Conservation (phyloP, 768 basidiomycete genomes). For the Podaxis sp. region DNA sequence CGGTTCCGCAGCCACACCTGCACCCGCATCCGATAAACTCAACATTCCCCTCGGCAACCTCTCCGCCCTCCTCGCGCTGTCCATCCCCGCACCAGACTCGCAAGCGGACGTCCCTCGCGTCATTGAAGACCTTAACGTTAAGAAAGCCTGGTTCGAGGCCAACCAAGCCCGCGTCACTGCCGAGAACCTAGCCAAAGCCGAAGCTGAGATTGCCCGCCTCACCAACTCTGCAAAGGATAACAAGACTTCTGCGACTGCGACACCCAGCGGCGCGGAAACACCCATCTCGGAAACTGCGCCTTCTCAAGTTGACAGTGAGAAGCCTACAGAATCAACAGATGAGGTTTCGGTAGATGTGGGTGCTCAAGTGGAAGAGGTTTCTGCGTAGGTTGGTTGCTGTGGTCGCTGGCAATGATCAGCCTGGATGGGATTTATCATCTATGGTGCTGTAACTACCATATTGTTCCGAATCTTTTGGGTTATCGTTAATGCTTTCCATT, state of each 20-base stretch:
- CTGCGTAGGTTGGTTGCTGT: background rate
- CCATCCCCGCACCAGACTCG: slow-evolving; percentile 86
- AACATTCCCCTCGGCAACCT: slow-evolving; percentile 86
- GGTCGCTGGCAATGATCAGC: background rate
- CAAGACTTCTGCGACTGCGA: slow-evolving; percentile 31
- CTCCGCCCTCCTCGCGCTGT: slow-evolving; percentile 80
- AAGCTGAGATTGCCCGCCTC: slow-evolving; percentile 69
- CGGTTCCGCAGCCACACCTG: slow-evolving; percentile 22
- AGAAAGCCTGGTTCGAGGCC: slow-evolving; percentile 93
- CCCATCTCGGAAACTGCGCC: slow-evolving; percentile 29
- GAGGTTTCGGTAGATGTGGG: slow-evolving; percentile 24
- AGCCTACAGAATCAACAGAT: slow-evolving; percentile 41
- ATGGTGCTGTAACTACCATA: background rate
- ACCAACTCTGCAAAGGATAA: slow-evolving; percentile 26
- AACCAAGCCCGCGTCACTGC: slow-evolving; percentile 82
- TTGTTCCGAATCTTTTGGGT: background rate
- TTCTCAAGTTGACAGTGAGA: slow-evolving; percentile 36
- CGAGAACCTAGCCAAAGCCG: slow-evolving; percentile 79
- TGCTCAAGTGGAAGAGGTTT: slow-evolving; percentile 27
- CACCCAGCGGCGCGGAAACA: slow-evolving; percentile 28
- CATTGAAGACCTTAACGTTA: slow-evolving; percentile 87
- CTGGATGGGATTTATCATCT: background rate
- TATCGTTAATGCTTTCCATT: slow-evolving; percentile 8
- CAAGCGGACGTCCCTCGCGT: slow-evolving; percentile 76
- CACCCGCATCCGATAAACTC: slow-evolving; percentile 34